phyloP scores from a whole-genome alignment of 179 eudicot genomes.

The Vitellaria paradoxa region DNA sequence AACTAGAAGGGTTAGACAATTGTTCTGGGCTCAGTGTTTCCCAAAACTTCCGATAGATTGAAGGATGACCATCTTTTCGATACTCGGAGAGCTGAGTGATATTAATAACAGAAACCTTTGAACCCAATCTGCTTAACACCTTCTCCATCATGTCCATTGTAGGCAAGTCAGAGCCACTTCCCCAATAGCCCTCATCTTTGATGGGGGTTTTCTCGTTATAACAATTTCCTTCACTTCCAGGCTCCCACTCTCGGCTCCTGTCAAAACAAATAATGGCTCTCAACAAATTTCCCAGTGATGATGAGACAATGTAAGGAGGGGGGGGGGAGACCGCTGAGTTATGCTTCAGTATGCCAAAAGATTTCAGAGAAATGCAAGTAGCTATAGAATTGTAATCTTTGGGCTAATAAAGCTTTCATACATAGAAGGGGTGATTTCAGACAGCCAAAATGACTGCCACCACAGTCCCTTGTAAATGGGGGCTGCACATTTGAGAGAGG shows the following conservation, averaged over 20 bases:
- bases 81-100: slow-evolving; percentile 88
- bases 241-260: slow-evolving; percentile 85
- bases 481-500: neutral
- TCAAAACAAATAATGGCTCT: neutral
- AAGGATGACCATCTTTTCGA: slow-evolving; percentile 89
- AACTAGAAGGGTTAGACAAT: slow-evolving; percentile 63
- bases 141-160: slow-evolving; percentile 79
- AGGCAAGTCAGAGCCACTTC: slow-evolving; percentile 78
- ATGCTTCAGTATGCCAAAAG: neutral
- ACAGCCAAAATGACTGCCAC: neutral
- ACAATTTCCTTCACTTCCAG: slow-evolving; percentile 75
- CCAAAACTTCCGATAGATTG: slow-evolving; percentile 89
- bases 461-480: neutral
- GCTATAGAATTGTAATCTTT: neutral
- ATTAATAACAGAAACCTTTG: slow-evolving; percentile 73
- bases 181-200: slow-evolving; percentile 59
- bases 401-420: neutral
- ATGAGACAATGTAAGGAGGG: neutral
- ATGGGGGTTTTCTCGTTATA: slow-evolving; percentile 55
- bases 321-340: too few relatives aligned
- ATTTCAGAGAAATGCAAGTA: neutral
- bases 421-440: neutral
- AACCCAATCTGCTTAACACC: slow-evolving; percentile 43
- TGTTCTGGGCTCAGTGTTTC: slow-evolving; percentile 62
- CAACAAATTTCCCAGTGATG: neutral